Evolutionary conservation across 768 basidiomycete genomes (phyloP).

Genomic region (Tylopilus plumbeoviolaceoides): DNA sequence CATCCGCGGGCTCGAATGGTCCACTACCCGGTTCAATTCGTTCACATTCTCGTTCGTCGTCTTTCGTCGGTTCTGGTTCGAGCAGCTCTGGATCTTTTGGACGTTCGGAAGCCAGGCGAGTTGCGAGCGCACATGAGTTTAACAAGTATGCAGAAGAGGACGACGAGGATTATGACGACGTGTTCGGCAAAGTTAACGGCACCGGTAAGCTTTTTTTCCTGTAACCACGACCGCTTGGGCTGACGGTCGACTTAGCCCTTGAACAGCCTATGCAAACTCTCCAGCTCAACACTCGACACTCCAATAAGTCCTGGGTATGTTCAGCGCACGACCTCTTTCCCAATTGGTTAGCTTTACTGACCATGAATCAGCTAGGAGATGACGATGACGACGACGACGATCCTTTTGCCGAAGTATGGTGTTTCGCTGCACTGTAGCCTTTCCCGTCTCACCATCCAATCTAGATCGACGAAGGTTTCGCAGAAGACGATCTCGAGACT

Average conservation of each 20-base stretch:
- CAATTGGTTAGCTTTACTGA: background rate
- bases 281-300: slow-evolving; percentile 80
- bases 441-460: slow-evolving; percentile 3
- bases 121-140: slow-evolving; percentile 60
- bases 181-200: slow-evolving; percentile 77
- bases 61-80: slow-evolving; percentile 41
- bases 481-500: slow-evolving; percentile 86
- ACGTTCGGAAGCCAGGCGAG: slow-evolving; percentile 54
- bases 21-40: slow-evolving; percentile 26
- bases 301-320: slow-evolving; percentile 85
- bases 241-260: slow-evolving; percentile 34
- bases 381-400: slow-evolving; percentile 92
- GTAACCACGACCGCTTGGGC: background rate
- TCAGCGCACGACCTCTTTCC: slow-evolving; percentile 3
- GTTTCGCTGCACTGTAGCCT: background rate
- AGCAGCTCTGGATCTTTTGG: slow-evolving; percentile 55
- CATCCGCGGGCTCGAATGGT: slow-evolving; percentile 32
- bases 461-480: slow-evolving; percentile 90
- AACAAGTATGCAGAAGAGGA: slow-evolving; percentile 87
- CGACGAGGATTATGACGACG: slow-evolving; percentile 91
- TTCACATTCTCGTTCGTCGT: slow-evolving; percentile 59
- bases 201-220: slow-evolving; percentile 47
- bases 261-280: slow-evolving; percentile 70
- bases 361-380: slow-evolving; percentile 57
- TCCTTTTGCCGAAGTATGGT: slow-evolving; percentile 85